phyloP scores from a whole-genome alignment of 2,329 filamentous ascomycete genomes.

The Trichoderma sp. region DNA sequence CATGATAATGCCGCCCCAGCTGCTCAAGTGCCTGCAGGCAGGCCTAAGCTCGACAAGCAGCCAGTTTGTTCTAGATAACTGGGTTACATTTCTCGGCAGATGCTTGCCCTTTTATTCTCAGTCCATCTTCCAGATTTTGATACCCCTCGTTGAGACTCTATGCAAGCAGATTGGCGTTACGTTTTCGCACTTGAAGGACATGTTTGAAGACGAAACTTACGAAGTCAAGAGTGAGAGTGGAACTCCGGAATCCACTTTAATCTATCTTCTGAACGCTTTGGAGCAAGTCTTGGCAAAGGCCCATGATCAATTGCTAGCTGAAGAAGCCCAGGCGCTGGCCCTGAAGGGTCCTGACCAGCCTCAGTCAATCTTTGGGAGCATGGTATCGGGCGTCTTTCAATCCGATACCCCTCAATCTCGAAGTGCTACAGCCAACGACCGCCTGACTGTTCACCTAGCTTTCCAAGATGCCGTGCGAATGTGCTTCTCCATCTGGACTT shows the following conservation, averaged over 20 bases:
- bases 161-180: conserved; percentile 74
- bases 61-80: conserved; percentile 81
- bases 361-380: conserved; percentile 89
- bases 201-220: conserved; percentile 51
- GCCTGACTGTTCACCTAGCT: conserved; percentile 89
- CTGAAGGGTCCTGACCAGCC: conserved; percentile 79
- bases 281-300: conserved; percentile 87
- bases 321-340: conserved; percentile 69
- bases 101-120: conserved; percentile 82
- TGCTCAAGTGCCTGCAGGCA: conserved; percentile 83
- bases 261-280: conserved; percentile 87
- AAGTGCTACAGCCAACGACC: conserved; percentile 85
- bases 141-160: conserved; percentile 88
- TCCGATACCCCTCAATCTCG: conserved; percentile 75
- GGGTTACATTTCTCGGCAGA: conserved; percentile 83
- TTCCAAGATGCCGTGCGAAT: conserved; percentile 95
- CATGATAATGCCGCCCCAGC: conserved; percentile 60
- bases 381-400: conserved; percentile 88
- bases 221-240: conserved; percentile 29
- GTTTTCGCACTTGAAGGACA: conserved; percentile 69
- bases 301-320: conserved; percentile 76
- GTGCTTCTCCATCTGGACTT: conserved; percentile 93
- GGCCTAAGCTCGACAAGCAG: conserved; percentile 76
- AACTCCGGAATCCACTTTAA: conserved; percentile 69
- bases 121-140: conserved; percentile 83